phyloP scores from a whole-genome alignment of 2,329 filamentous ascomycete species.

The Aureobasidium subglaciale region DNA sequence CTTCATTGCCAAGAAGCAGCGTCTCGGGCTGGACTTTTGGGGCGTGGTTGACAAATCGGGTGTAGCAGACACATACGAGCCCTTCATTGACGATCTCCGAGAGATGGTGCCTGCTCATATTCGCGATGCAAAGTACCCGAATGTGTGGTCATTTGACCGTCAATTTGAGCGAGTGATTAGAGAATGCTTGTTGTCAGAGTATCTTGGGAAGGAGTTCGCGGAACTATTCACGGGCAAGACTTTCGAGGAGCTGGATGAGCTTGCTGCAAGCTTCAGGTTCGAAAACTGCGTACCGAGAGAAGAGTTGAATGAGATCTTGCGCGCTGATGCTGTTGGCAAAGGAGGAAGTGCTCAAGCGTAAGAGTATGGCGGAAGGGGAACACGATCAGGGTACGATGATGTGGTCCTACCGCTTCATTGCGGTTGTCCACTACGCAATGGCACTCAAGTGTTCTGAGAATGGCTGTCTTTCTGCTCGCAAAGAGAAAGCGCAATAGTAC shows the following conservation, averaged over 20 bases:
- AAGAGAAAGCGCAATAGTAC: too few relatives aligned
- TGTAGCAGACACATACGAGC: conserved; percentile 12
- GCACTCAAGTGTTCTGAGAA: too few relatives aligned
- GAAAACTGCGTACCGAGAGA: conserved; percentile 48
- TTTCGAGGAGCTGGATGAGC: conserved; percentile 47
- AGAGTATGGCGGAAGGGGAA: too few relatives aligned
- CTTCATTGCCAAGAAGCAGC: conserved; percentile 51
- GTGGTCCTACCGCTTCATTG: too few relatives aligned
- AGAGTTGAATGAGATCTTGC: conserved; percentile 45
- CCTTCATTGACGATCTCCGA: conserved; percentile 17
- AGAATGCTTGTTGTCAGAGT: conserved; percentile 17
- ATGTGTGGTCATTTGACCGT: conserved; percentile 17
- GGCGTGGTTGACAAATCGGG: conserved; percentile 27
- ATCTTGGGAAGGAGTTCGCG: conserved; percentile 47
- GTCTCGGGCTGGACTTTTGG: conserved; percentile 48
- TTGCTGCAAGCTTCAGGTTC: conserved; percentile 48
- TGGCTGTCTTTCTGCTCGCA: too few relatives aligned
- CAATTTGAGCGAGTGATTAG: conserved; percentile 17
- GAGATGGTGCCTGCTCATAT: conserved; percentile 38
- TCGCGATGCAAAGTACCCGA: conserved; percentile 16
- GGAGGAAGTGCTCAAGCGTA: too few relatives aligned
- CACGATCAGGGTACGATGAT: too few relatives aligned
- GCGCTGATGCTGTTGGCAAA: conserved; percentile 39
- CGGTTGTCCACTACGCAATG: too few relatives aligned
- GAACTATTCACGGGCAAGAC: conserved; percentile 48